Conservation (phyloP, 306 rosid species). For the Quercus aquifolioides region DNA sequence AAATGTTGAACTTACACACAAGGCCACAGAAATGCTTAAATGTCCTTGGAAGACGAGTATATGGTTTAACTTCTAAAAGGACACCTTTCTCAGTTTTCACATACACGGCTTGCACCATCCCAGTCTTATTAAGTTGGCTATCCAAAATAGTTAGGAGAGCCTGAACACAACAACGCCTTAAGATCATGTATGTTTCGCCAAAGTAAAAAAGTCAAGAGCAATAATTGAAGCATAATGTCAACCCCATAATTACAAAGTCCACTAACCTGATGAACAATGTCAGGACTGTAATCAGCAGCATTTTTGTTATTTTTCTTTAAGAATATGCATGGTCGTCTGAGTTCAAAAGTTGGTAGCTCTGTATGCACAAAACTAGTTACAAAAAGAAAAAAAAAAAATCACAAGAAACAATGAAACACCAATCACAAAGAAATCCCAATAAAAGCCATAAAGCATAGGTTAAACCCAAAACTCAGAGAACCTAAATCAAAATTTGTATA, state of each 20-base stretch:
- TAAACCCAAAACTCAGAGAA: too few relatives aligned
- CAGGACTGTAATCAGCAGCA: constrained; percentile 32
- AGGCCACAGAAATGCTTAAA: constrained; percentile 36
- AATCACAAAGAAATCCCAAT: too few relatives aligned
- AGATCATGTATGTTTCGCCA: too few relatives aligned
- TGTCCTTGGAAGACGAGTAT: constrained; percentile 30
- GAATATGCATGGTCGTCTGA: constrained; percentile 13
- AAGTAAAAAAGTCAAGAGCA: too few relatives aligned
- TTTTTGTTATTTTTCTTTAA: constrained; percentile 25
- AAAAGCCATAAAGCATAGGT: too few relatives aligned
- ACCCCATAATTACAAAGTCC: not conserved
- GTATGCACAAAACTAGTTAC: too few relatives aligned
- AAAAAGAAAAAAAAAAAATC: too few relatives aligned
- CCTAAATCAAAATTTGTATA: too few relatives aligned
- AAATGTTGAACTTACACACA: constrained; percentile 17
- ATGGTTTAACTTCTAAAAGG: constrained; percentile 37
- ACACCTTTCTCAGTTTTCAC: constrained; percentile 33
- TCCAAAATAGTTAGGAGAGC: constrained; percentile 26
- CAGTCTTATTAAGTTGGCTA: constrained; percentile 37
- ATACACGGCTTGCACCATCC: constrained; percentile 32
- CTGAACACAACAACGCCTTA: not conserved
- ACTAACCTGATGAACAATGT: constrained; percentile 23
- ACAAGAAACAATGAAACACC: too few relatives aligned
- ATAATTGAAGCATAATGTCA: not conserved
- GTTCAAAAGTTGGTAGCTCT: not conserved